These are phyloP conservation scores for Rutstroemia sydowiana DNA, from an alignment of 2,329 filamentous ascomycete species.

Conservation along the genomic window DNA sequence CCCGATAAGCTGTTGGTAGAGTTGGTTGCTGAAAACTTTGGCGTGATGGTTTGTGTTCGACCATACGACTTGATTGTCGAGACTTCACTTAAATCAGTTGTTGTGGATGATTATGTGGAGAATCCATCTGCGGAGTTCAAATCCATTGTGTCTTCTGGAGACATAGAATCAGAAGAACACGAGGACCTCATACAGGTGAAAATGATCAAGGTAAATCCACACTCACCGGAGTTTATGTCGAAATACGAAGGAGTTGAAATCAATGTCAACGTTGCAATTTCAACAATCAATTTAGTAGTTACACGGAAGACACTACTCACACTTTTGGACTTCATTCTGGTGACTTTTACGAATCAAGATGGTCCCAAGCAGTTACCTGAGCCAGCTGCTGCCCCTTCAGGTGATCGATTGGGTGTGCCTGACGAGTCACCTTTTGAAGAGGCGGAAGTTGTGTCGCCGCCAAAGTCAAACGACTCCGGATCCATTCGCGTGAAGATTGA, in stretches of 20 bases:
- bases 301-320: constrained; percentile 90
- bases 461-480: constrained; percentile 18
- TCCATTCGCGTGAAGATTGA: constrained; percentile 87
- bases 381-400: constrained; percentile 23
- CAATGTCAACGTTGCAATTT: constrained; percentile 83
- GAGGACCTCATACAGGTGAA: constrained; percentile 82
- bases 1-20: constrained; percentile 82
- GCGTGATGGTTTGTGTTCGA: constrained; percentile 78
- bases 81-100: constrained; percentile 77
- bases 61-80: constrained; percentile 91
- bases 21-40: constrained; percentile 81
- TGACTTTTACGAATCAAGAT: constrained; percentile 72
- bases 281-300: constrained; percentile 92
- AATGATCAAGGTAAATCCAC: constrained; percentile 79
- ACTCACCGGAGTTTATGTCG: constrained; percentile 87
- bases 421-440: constrained; percentile 20
- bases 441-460: background rate
- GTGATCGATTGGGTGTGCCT: constrained; percentile 18
- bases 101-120: constrained; percentile 90
- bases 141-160: constrained; percentile 86
- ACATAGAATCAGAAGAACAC: constrained; percentile 64
- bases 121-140: constrained; percentile 87
- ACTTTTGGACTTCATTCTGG: constrained; percentile 84
- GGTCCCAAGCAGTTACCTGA: constrained; percentile 35
- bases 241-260: constrained; percentile 91